Evolutionary conservation across 208 protist genomes (phyloP).

Genomic region (Leptomonas seymouri): DNA sequence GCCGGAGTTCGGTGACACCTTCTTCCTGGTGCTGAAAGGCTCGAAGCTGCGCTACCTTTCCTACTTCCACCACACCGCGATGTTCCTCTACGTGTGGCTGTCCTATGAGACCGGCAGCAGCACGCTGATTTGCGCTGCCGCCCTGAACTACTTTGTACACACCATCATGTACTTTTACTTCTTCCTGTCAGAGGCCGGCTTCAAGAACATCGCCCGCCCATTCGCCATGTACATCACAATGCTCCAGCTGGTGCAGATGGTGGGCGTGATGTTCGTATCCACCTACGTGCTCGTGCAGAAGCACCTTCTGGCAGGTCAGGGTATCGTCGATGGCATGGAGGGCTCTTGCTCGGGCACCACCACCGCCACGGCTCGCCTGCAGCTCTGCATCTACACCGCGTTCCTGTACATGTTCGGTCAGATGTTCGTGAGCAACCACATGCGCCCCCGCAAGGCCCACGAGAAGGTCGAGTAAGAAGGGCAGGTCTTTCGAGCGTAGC

Average conservation of each 20-base stretch:
- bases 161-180: conserved; percentile 97
- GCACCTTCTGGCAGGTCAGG: conserved; percentile 31
- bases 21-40: conserved; percentile 72
- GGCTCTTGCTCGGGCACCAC: conserved; percentile 65
- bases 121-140: conserved; percentile 76
- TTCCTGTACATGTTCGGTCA: conserved; percentile 92
- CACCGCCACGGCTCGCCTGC: conserved; percentile 55
- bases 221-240: conserved; percentile 87
- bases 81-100: conserved; percentile 91
- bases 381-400: conserved; percentile 90
- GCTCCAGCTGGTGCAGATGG: conserved; percentile 92
- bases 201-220: conserved; percentile 59
- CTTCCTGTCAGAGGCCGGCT: conserved; percentile 62
- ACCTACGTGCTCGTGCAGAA: conserved; percentile 45
- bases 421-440: conserved; percentile 88
- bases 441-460: conserved; percentile 35
- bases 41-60: conserved; percentile 86
- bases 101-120: conserved; percentile 61
- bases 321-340: conserved; percentile 27
- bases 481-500: not conserved
- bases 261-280: conserved; percentile 55
- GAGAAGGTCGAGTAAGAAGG: conserved; percentile 33
- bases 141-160: conserved; percentile 95
- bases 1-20: conserved; percentile 86
- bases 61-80: conserved; percentile 93